Percentiles rank a stretch among this genome's conserved stretches.
phyloP scores from a whole-genome alignment of 148 eudicot species.

The Chenopodium quinoa region DNA sequence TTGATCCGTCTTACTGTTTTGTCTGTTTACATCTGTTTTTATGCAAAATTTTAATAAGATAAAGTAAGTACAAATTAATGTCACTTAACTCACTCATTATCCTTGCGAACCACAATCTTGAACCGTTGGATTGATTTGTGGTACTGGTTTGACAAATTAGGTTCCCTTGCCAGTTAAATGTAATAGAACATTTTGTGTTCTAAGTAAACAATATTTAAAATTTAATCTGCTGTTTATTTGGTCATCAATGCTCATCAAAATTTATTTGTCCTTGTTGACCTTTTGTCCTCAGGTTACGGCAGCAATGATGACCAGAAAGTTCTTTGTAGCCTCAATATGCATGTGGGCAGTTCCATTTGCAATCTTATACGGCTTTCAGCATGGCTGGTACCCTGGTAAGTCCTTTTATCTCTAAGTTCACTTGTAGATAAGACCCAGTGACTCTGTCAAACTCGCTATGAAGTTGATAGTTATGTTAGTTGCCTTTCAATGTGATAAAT shows the following conservation, averaged over 20 bases:
- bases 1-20: background rate
- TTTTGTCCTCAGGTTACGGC: conserved; percentile 27
- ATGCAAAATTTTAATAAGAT: background rate
- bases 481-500: background rate
- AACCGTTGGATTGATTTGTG: background rate
- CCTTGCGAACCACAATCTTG: background rate
- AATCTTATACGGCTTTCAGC: conserved; percentile 66
- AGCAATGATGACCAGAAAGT: conserved; percentile 47
- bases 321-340: conserved; percentile 53
- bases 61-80: background rate
- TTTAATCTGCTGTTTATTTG: background rate
- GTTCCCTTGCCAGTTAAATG: background rate
- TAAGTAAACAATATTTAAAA: background rate
- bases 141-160: background rate
- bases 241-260: background rate
- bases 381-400: conserved; percentile 65
- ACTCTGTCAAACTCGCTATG: background rate
- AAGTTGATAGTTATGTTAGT: background rate
- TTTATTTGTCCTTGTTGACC: background rate
- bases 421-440: background rate
- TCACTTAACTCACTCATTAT: background rate
- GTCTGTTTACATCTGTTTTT: background rate
- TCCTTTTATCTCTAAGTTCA: background rate
- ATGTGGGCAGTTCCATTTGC: conserved; percentile 69
- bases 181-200: background rate